These are phyloP conservation scores for Bipolaris sorokiniana DNA, from an alignment of 2,329 filamentous ascomycete species.

Conservation along the genomic window DNA sequence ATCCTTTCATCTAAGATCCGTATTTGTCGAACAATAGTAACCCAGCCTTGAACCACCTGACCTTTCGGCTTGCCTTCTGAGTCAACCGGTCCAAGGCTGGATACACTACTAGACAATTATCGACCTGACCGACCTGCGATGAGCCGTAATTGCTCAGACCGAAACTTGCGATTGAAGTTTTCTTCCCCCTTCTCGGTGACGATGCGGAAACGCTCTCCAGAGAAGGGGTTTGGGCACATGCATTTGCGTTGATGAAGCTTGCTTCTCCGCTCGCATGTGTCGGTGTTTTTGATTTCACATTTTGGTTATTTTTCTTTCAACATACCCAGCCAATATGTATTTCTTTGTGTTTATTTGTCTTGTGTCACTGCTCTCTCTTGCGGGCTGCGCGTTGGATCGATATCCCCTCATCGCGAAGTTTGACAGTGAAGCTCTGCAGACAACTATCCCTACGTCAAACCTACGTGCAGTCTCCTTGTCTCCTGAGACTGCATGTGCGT, in stretches of 20 bases:
- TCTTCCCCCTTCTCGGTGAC: conserved; percentile 32
- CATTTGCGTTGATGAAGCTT: conserved; percentile 50
- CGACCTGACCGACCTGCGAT: conserved; percentile 40
- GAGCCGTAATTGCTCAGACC: conserved; percentile 54
- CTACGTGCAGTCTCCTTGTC: conserved; percentile 5
- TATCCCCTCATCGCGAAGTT: conserved; percentile 43
- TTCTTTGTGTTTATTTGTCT: conserved; percentile 43
- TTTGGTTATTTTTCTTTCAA: conserved; percentile 23
- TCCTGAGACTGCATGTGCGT: conserved; percentile 5
- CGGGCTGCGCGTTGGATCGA: conserved; percentile 41
- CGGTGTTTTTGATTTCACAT: conserved; percentile 45
- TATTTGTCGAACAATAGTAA: conserved; percentile 27
- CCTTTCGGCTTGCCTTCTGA: conserved; percentile 54
- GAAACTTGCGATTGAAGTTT: conserved; percentile 49
- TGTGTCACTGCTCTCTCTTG: conserved; percentile 48
- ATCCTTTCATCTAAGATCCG: conserved; percentile 51
- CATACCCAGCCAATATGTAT: conserved; percentile 31
- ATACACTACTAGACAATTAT: conserved; percentile 21
- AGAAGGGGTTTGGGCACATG: conserved; percentile 31
- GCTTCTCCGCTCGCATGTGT: conserved; percentile 40
- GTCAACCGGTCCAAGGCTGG: conserved; percentile 44
- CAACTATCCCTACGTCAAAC: background rate
- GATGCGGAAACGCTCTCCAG: conserved; percentile 48
- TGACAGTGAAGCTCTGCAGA: conserved; percentile 21
- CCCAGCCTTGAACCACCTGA: conserved; percentile 46